phyloP scores from a whole-genome alignment of 2,329 filamentous ascomycete species.

The Diaporthe sp. region DNA sequence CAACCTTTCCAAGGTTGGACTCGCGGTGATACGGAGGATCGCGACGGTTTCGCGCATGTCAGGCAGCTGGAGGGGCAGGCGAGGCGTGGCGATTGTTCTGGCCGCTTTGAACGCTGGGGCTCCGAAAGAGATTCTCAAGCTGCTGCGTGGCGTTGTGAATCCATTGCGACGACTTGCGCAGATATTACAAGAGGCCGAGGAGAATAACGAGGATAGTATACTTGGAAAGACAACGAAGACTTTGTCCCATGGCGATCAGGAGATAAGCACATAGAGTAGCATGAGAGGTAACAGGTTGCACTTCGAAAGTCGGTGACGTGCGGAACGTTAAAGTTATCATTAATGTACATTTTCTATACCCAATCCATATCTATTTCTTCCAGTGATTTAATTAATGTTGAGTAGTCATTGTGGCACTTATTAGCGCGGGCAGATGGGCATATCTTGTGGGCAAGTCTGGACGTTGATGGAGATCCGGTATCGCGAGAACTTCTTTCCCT shows the following conservation, averaged over 20 bases:
- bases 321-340: no score
- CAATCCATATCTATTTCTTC: no score
- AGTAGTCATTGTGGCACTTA: no score
- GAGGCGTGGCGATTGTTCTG: slow-evolving; percentile 6
- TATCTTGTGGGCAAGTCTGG: no score
- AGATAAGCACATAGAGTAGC: no score
- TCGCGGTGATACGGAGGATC: neutral
- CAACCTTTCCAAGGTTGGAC: neutral
- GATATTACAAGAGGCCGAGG: neutral
- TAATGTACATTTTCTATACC: no score
- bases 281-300: no score
- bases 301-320: no score
- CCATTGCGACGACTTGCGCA: neutral
- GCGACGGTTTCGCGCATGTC: neutral
- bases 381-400: no score
- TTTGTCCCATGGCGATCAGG: neutral
- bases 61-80: slow-evolving; percentile 23
- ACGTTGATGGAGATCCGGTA: no score
- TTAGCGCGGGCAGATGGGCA: no score
- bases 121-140: neutral
- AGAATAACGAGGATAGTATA: neutral
- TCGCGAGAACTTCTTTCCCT: no score
- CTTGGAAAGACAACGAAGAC: neutral
- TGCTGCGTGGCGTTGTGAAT: slow-evolving; percentile 5
- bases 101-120: slow-evolving; percentile 32